Percentiles rank a stretch among this genome's conserved stretches.
These are phyloP conservation scores for Suillus fuscotomentosus DNA, from an alignment of 768 basidiomycete species.

Conservation along the genomic window DNA sequence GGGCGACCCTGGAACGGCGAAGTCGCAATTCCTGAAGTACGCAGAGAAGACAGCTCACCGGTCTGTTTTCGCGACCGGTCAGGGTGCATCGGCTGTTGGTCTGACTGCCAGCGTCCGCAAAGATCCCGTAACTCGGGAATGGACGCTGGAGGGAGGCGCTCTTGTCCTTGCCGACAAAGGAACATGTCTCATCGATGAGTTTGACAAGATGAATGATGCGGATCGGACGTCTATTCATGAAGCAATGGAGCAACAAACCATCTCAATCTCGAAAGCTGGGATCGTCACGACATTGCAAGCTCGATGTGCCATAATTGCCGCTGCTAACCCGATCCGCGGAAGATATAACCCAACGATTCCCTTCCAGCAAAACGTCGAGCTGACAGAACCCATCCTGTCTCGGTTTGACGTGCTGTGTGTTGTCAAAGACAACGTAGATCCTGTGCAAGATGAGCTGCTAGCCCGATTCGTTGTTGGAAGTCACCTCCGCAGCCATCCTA, in stretches of 20 bases:
- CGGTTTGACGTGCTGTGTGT: conserved; percentile 98
- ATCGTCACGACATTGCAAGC: conserved; percentile 98
- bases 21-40: conserved; percentile 98
- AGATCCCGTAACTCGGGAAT: conserved; percentile 95
- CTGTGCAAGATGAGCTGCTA: conserved; percentile 93
- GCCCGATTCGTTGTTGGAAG: conserved; percentile 98
- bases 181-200: conserved; percentile 96
- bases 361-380: conserved; percentile 97
- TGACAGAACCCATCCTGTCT: conserved; percentile 97
- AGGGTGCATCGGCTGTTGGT: conserved; percentile 98
- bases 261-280: conserved; percentile 98
- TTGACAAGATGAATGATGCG: conserved; percentile 99
- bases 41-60: conserved; percentile 98
- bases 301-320: conserved; percentile 95
- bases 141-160: conserved; percentile 98
- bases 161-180: conserved; percentile 99
- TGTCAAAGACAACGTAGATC: conserved; percentile 96
- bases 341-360: conserved; percentile 98
- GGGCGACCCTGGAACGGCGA: conserved; percentile 98
- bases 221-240: conserved; percentile 99
- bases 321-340: conserved; percentile 96
- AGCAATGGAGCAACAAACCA: conserved; percentile 99
- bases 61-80: conserved; percentile 97
- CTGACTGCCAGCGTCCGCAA: conserved; percentile 98
- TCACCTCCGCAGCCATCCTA: conserved; percentile 92